These are phyloP conservation scores for Neopestalotiopsis sp. DNA, from an alignment of 2,329 filamentous ascomycete species.

Conservation along the genomic window DNA sequence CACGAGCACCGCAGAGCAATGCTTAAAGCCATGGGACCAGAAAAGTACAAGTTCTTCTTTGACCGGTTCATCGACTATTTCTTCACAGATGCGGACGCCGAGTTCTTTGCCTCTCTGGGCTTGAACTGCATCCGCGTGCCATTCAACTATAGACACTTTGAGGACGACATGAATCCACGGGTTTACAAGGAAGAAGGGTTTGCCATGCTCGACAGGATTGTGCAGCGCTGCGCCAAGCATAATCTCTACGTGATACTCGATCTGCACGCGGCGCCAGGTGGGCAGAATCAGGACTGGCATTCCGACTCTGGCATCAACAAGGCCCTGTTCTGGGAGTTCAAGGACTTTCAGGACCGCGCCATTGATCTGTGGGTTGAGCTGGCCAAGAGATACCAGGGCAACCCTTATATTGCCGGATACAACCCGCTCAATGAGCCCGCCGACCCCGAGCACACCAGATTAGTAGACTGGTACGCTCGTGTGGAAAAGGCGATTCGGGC, in stretches of 20 bases:
- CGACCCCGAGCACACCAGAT: conserved; percentile 32
- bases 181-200: conserved; percentile 52
- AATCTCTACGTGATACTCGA: conserved; percentile 47
- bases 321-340: conserved; percentile 48
- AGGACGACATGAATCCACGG: conserved; percentile 51
- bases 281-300: conserved; percentile 51
- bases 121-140: conserved; percentile 64
- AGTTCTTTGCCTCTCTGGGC: conserved; percentile 57
- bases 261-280: conserved; percentile 46
- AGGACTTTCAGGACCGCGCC: conserved; percentile 45
- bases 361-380: conserved; percentile 45
- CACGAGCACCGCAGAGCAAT: conserved; percentile 56
- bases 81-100: conserved; percentile 59
- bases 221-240: conserved; percentile 45
- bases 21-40: conserved; percentile 53
- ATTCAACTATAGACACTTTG: conserved; percentile 62
- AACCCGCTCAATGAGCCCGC: conserved; percentile 35
- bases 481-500: conserved; percentile 39
- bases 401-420: conserved; percentile 46
- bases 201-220: conserved; percentile 49
- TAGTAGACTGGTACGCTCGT: conserved; percentile 41
- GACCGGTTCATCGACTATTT: conserved; percentile 59
- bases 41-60: conserved; percentile 64
- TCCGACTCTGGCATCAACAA: conserved; percentile 39
- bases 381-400: conserved; percentile 42